Base-by-base conservation (phyloP, 495 filamentous ascomycete species). In the Parathielavia appendiculata region DNA sequence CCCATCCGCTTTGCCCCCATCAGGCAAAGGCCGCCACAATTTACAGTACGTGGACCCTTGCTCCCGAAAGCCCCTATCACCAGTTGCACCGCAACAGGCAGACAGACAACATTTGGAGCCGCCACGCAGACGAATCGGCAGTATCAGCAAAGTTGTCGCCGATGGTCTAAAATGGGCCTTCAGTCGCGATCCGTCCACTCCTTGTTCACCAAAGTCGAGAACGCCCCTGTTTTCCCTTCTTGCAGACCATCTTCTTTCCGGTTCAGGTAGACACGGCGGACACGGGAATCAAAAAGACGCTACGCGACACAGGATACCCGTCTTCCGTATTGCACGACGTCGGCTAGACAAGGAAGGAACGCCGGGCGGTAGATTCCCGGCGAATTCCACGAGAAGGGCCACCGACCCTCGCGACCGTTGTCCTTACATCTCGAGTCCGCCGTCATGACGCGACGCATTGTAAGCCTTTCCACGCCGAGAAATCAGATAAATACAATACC, bases 361-460 rank as follows among this genome's bases (percentile, higher is more conserved):
- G 22, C 5, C 45, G 41, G 32, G 26, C n/a, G 51, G 45, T 44
- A 26, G n/a, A 59, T 57, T 40, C 52, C 22, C 40, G 52, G 39
- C 16, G 26, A 20, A n/a, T 40, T 8, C 52, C 16, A 20, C 30
- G 36, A 54, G 22, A 56, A 47, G 32, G 60, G 55, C 34, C 55
- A 22, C 39, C 41, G 40, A 50, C 53, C 40, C 40, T 54, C 36
- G 39, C 40, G 44, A 17, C 51, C 52, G 6, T 50, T 11, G 10
- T 22, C 36, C 26, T 32, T 30, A 5, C 41, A 9, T 19, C 30
- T n/a, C 44, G 51, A 54, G 14, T 46, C 56, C 32, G 20, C 49
- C 59, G 51, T 38, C 39, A 69, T 69, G 66, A 69, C 66, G 41
- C 62, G 66, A 54, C 64, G 66, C 49, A 69, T 69, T 56, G 64